Conservation (phyloP, 257 asterid species). For the Primulina eburnea region DNA sequence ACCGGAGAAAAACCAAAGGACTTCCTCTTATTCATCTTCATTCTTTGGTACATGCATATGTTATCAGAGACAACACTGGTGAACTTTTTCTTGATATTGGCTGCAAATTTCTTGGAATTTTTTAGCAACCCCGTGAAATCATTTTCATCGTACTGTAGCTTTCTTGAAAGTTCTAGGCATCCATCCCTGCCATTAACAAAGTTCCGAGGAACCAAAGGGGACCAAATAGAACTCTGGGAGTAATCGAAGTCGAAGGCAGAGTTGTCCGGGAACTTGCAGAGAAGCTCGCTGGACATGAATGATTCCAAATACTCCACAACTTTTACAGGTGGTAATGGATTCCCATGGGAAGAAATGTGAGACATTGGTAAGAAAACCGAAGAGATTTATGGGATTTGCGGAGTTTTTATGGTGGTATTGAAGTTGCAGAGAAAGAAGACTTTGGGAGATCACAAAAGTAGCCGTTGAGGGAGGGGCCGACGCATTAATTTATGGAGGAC, state of each 20-base stretch:
- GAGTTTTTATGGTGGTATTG: background rate
- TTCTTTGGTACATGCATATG: constrained; percentile 36
- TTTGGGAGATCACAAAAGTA: constrained; percentile 32
- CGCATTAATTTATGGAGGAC: too few relatives aligned
- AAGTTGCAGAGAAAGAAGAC: background rate
- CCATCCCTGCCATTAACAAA: constrained; percentile 8
- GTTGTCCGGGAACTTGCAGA: constrained; percentile 76
- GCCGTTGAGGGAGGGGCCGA: constrained; percentile 37
- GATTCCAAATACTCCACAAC: constrained; percentile 77
- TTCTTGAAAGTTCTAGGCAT: constrained; percentile 31
- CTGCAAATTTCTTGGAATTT: constrained; percentile 44
- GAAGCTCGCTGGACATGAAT: constrained; percentile 70
- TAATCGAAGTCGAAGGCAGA: constrained; percentile 85
- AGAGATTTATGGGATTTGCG: constrained; percentile 6
- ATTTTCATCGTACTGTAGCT: constrained; percentile 36
- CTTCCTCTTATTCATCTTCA: constrained; percentile 38
- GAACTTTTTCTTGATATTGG: constrained; percentile 54
- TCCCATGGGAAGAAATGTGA: constrained; percentile 23
- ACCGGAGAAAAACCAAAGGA: constrained; percentile 42
- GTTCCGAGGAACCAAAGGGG: constrained; percentile 65
- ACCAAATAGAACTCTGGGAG: constrained; percentile 93
- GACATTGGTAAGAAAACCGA: constrained; percentile 16
- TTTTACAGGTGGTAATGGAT: constrained; percentile 31
- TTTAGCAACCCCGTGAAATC: constrained; percentile 32
- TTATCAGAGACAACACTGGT: constrained; percentile 32